Base-by-base conservation (phyloP, 108 stramenopile species). In the Discostella pseudostelligera region DNA sequence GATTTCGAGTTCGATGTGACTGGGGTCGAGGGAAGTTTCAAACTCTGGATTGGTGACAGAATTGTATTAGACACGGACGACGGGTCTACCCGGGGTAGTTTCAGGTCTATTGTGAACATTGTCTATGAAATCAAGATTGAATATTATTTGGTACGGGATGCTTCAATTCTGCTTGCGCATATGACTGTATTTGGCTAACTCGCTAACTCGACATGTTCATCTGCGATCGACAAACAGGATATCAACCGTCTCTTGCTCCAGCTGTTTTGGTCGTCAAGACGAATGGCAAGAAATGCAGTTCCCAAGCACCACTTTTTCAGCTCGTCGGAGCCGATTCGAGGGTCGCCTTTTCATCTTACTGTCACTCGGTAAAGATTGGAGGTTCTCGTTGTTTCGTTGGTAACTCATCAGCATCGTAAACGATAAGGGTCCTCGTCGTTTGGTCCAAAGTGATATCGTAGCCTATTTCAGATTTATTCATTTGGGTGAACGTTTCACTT, bases 121-220 rank as follows among this genome's bases (percentile, higher is more conserved):
- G 36, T 72, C 22, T 72, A 64, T 47, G 63, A 64, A 13, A 4
- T 72, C 1, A 59, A 72, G 37, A 51, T 72, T 3, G 71, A 72
- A 14, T 72, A 64, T 40, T 63, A 35, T 3, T 39, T 56, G 62
- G 67, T 67, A 39, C 35, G 65, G 11, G 20, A n/a, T 5, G 39
- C 1, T 24, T 39, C 0, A 19, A 0, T 26, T 32, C 17, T 12
- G 7, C n/a, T 8, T 35, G 6, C 29, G 8, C n/a, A 21, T 21
- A 19, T 36, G 7, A 14, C 4, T 54, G 16, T 36, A 3, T 25
- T 44, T 17, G 42, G 39, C 2, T 42, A 28, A 1, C 32, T 8
- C 22, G 10, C 25, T 39, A 28, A 17, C 47, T 43, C 25, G 4
- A 22, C 1, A 13, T 32, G n/a, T 14, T 24, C 19, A 24, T 3